These are phyloP conservation scores for Albizia julibrissin DNA, from an alignment of 306 rosid genomes.

Conservation along the genomic window DNA sequence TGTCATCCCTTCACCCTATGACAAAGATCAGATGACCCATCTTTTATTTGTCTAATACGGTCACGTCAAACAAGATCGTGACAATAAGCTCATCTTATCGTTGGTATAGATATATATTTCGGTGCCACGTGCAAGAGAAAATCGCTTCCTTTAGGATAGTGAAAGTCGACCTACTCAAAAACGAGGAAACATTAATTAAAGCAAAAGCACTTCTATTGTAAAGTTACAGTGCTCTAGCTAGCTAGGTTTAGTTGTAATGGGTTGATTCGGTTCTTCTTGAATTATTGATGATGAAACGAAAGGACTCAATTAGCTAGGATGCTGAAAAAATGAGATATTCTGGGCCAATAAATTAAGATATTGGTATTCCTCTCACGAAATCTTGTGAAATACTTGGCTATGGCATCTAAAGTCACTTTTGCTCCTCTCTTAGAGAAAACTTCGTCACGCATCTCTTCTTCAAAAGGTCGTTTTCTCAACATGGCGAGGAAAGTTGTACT, in stretches of 20 bases:
- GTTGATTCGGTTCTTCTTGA: conserved; percentile 27
- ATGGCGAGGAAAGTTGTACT: neutral
- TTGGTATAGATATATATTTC: neutral
- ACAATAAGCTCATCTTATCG: neutral
- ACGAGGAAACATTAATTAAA: conserved; percentile 28
- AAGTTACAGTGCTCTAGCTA: neutral
- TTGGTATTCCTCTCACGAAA: neutral
- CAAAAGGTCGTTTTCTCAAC: neutral
- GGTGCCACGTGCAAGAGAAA: neutral
- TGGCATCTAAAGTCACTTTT: neutral
- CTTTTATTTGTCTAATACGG: too few species aligned
- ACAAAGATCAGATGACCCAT: too few species aligned
- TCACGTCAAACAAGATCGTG: too few species aligned
- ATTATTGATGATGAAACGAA: conserved; percentile 26
- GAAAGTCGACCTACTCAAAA: conserved; percentile 30
- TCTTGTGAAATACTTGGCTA: neutral
- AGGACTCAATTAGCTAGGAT: conserved; percentile 11
- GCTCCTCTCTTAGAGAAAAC: too few species aligned
- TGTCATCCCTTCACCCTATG: too few species aligned
- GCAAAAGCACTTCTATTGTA: conserved; percentile 14
- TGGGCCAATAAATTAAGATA: conserved; percentile 35
- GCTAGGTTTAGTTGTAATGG: conserved; percentile 36
- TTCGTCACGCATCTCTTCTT: neutral
- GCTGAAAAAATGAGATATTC: conserved; percentile 48
- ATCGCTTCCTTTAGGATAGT: conserved; percentile 13